Conservation (phyloP, 2,329 filamentous ascomycete genomes). For the Pyrenochaeta sp. region DNA sequence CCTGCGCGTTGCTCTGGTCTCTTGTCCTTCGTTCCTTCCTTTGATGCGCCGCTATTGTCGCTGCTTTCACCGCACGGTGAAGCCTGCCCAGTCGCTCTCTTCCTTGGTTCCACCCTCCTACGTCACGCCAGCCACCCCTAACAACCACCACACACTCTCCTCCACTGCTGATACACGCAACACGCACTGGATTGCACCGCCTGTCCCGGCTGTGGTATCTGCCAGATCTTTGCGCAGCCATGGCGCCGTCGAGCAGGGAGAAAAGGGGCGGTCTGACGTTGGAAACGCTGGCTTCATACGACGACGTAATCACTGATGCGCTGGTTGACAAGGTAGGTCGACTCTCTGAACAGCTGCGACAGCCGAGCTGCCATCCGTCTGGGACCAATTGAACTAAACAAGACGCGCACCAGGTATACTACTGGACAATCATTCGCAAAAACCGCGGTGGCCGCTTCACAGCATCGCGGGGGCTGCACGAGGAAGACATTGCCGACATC, state of each 20-base stretch:
- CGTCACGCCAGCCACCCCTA: constrained; percentile 40
- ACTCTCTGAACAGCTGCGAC: constrained; percentile 4
- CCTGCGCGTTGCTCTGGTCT: constrained; percentile 4
- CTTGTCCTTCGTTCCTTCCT: constrained; percentile 36
- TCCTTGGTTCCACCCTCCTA: constrained; percentile 12
- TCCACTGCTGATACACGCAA: constrained; percentile 6
- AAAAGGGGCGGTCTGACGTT: constrained; percentile 80
- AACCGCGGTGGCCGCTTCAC: constrained; percentile 86
- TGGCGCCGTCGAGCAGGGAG: constrained; percentile 56
- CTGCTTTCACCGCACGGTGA: constrained; percentile 17
- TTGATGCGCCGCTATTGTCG: constrained; percentile 3
- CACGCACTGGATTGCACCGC: constrained; percentile 1
- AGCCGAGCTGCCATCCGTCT: constrained; percentile 13
- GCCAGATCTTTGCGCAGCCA: constrained; percentile 31
- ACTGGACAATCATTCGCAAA: constrained; percentile 96
- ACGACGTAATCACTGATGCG: constrained; percentile 94
- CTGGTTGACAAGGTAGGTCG: constrained; percentile 87
- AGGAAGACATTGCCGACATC: constrained; percentile 68
- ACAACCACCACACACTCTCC: constrained; percentile 6
- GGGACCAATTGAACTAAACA: constrained; percentile 20
- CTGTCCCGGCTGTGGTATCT: background rate
- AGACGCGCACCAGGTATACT: constrained; percentile 73
- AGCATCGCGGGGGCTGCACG: constrained; percentile 78
- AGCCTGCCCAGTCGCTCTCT: constrained; percentile 27
- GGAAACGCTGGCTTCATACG: constrained; percentile 87